Percentiles rank a stretch among this genome's conserved stretches.
These are phyloP conservation scores for Candida endomychidarum DNA, from an alignment of 805 yeast species.

Conservation along the genomic window DNA sequence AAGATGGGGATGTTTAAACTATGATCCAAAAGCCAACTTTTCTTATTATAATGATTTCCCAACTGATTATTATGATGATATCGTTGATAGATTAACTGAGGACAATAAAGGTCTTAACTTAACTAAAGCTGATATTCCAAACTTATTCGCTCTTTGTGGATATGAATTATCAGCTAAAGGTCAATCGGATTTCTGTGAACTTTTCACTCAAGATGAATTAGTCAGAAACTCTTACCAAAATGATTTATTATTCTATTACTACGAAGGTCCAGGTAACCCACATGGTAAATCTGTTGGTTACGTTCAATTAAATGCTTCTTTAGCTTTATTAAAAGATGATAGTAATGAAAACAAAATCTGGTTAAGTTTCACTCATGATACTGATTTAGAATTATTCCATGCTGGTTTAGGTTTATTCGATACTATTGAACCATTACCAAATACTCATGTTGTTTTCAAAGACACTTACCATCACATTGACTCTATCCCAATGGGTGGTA, in stretches of 20 bases:
- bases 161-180: slow-evolving; percentile 74
- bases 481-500: slow-evolving; percentile 42
- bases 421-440: slow-evolving; percentile 43
- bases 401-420: slow-evolving; percentile 62
- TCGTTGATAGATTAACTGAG: slow-evolving; percentile 56
- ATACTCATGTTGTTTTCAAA: slow-evolving; percentile 47
- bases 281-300: slow-evolving; percentile 60
- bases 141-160: slow-evolving; percentile 65
- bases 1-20: slow-evolving; percentile 42
- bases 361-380: slow-evolving; percentile 75
- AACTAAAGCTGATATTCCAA: slow-evolving; percentile 50
- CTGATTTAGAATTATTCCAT: slow-evolving; percentile 59
- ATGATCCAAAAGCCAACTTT: slow-evolving; percentile 27
- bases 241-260: slow-evolving; percentile 61
- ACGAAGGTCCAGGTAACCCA: slow-evolving; percentile 63
- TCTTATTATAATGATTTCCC: slow-evolving; percentile 27
- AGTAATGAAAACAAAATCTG: slow-evolving; percentile 52
- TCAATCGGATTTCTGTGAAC: slow-evolving; percentile 61
- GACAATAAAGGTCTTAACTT: slow-evolving; percentile 56
- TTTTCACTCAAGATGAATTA: slow-evolving; percentile 69
- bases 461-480: slow-evolving; percentile 44
- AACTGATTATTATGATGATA: slow-evolving; percentile 47
- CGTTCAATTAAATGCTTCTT: slow-evolving; percentile 49
- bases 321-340: slow-evolving; percentile 47
- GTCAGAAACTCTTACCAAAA: slow-evolving; percentile 58